Evolutionary conservation across 139 green algal species (phyloP).

Genomic region (Pseudopediastrum boryanum): DNA sequence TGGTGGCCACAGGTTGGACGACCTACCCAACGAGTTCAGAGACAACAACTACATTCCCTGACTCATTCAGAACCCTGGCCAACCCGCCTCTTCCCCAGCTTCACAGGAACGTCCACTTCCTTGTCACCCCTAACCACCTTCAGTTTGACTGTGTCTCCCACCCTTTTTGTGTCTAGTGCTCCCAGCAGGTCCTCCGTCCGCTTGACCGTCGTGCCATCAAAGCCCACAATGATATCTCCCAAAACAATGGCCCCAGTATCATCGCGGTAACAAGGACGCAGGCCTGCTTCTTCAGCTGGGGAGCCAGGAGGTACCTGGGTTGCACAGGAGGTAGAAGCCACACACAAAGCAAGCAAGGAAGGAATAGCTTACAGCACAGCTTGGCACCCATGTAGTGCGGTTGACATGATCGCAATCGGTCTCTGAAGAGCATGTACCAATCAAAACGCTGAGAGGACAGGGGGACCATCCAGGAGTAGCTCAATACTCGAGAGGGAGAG

Average conservation of each 20-base stretch:
- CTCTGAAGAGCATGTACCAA: too few species aligned
- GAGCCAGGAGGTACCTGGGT: slow-evolving; percentile 45
- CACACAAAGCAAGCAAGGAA: background rate
- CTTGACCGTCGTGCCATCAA: slow-evolving; percentile 55
- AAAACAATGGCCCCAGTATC: slow-evolving; percentile 52
- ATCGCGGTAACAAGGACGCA: slow-evolving; percentile 69
- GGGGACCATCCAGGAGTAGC: too few species aligned
- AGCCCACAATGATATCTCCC: slow-evolving; percentile 73
- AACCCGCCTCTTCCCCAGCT: too few species aligned
- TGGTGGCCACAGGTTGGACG: background rate
- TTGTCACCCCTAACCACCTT: slow-evolving; percentile 29
- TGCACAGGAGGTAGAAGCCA: background rate
- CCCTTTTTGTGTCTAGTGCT: slow-evolving; percentile 59
- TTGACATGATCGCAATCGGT: too few species aligned
- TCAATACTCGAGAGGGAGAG: too few species aligned
- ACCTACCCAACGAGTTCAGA: background rate
- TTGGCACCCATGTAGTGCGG: too few species aligned
- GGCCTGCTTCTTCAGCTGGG: slow-evolving; percentile 36
- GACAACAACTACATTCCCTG: background rate
- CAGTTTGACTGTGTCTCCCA: slow-evolving; percentile 49
- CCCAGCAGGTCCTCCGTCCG: slow-evolving; percentile 58
- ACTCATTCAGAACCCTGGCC: background rate
- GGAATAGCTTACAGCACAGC: background rate
- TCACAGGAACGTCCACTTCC: background rate
- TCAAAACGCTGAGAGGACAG: too few species aligned